phyloP scores from a whole-genome alignment of 768 basidiomycete genomes.

The Hydnomerulius pinastri region DNA sequence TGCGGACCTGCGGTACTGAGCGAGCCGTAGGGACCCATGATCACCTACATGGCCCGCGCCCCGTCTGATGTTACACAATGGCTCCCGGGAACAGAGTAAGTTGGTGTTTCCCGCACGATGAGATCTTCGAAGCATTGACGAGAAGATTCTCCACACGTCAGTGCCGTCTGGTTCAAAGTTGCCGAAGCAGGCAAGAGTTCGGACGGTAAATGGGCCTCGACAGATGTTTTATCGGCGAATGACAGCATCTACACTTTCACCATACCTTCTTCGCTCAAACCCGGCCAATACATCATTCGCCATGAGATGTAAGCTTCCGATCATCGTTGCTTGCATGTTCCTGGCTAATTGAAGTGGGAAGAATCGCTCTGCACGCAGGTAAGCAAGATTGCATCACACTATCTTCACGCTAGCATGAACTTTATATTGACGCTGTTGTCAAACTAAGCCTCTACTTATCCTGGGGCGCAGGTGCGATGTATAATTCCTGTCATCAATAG shows the following conservation, averaged over 20 bases:
- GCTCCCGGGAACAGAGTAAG: constrained; percentile 35
- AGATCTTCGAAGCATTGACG: neutral
- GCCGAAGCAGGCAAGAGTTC: constrained; percentile 46
- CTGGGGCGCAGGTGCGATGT: neutral
- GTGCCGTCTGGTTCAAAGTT: constrained; percentile 56
- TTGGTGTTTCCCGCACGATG: neutral
- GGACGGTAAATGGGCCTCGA: constrained; percentile 45
- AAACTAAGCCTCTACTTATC: neutral
- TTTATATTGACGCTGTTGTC: neutral
- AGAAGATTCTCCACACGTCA: constrained; percentile 15
- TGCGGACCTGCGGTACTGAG: too few species aligned
- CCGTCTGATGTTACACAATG: constrained; percentile 45
- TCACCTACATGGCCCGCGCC: constrained; percentile 51
- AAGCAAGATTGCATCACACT: neutral
- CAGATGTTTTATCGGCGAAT: constrained; percentile 39
- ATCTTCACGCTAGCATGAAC: neutral
- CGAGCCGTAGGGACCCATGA: constrained; percentile 41
- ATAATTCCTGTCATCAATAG: neutral
- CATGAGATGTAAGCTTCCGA: constrained; percentile 34
- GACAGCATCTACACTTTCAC: constrained; percentile 48
- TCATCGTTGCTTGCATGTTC: neutral
- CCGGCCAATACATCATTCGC: constrained; percentile 51
- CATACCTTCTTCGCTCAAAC: constrained; percentile 45
- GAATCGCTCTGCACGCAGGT: constrained; percentile 44
- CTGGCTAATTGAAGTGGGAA: constrained; percentile 11